These are phyloP conservation scores for Logfia minima DNA, from an alignment of 129 eudicot genomes.

Conservation along the genomic window DNA sequence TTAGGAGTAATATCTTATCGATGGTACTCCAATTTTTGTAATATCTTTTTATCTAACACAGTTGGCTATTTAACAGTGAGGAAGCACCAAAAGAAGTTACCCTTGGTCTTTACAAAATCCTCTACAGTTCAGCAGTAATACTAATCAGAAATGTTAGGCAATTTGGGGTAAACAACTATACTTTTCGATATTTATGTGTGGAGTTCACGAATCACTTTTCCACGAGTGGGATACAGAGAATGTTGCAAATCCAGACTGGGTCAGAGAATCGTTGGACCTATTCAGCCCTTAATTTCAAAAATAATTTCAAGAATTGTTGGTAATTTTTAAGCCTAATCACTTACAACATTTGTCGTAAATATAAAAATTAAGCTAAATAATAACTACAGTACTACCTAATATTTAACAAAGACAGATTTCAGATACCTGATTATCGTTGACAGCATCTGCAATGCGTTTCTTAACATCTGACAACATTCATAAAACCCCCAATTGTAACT, in stretches of 20 bases:
- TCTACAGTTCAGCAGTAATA: not conserved
- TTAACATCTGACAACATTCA: constrained; percentile 61
- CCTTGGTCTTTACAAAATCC: not conserved
- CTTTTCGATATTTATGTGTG: not conserved
- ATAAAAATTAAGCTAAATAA: not conserved
- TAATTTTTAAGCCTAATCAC: not conserved
- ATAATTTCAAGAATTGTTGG: not conserved
- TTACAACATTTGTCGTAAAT: not conserved
- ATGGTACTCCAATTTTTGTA: not conserved
- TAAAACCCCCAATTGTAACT: not conserved
- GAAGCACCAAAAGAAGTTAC: not conserved
- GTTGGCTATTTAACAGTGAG: too few species aligned
- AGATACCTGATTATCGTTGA: constrained; percentile 68
- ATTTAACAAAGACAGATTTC: not conserved
- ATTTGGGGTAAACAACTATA: not conserved
- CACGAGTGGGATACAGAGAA: not conserved
- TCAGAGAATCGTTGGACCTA: too few species aligned
- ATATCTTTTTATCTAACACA: not conserved
- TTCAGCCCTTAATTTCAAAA: too few species aligned
- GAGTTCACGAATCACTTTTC: not conserved
- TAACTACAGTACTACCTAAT: too few species aligned
- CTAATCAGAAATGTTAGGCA: not conserved
- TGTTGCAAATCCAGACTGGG: too few species aligned
- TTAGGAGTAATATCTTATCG: not conserved
- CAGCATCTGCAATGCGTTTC: constrained; percentile 87